phyloP scores from a whole-genome alignment of 805 yeast species.

The Sugiyamaella floridensis region DNA sequence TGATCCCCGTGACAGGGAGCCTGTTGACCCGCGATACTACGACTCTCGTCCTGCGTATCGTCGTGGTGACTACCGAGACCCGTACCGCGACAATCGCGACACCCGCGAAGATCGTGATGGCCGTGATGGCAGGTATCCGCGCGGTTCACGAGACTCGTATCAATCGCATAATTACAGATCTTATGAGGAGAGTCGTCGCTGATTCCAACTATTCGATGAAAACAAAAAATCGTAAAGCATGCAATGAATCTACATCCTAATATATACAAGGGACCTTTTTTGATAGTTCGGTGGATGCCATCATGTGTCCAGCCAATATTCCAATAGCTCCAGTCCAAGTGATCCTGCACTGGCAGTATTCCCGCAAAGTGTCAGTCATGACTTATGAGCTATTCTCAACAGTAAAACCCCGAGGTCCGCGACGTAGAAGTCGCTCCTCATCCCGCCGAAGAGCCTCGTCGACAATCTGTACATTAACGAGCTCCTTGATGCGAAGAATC shows the following conservation, averaged over 20 bases:
- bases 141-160: neutral
- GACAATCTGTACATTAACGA: slow-evolving; percentile 73
- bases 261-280: neutral
- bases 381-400: slow-evolving; percentile 17
- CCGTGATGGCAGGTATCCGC: too few relatives aligned
- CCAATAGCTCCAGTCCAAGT: too few relatives aligned
- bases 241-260: neutral
- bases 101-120: neutral
- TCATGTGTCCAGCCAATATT: too few relatives aligned
- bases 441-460: slow-evolving; percentile 44
- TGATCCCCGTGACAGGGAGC: neutral
- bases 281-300: too few relatives aligned
- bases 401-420: slow-evolving; percentile 29
- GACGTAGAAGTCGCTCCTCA: slow-evolving; percentile 34
- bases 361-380: neutral
- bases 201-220: neutral
- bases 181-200: too few relatives aligned
- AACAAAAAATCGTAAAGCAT: neutral
- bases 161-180: neutral
- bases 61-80: neutral
- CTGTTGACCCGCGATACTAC: neutral
- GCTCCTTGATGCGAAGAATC: slow-evolving; percentile 74
- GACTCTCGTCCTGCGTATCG: neutral
- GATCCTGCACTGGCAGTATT: neutral
- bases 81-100: neutral